Conservation (phyloP, 306 rosid genomes). For the Medicago arabica region DNA sequence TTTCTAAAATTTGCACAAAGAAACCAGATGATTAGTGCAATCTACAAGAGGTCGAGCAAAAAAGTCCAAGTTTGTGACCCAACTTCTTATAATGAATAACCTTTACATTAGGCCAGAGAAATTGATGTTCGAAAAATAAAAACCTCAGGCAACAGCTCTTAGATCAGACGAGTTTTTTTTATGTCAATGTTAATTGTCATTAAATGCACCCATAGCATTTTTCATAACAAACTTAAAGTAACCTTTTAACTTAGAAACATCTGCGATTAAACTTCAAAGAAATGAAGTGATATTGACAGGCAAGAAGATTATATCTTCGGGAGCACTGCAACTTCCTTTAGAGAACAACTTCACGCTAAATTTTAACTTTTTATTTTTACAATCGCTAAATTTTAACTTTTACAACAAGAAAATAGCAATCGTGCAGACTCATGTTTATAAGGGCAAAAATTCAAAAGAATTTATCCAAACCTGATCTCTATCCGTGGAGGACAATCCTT, state of each 20-base stretch:
- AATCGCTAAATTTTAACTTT: neutral
- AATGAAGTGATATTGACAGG: constrained; percentile 8
- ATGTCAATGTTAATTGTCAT: neutral
- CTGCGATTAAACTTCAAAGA: constrained; percentile 12
- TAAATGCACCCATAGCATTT: neutral
- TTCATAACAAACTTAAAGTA: neutral
- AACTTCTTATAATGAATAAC: constrained; percentile 5
- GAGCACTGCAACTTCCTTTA: constrained; percentile 5
- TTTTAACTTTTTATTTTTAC: neutral
- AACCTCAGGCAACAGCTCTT: constrained; percentile 21
- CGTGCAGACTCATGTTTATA: neutral
- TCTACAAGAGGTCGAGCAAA: neutral
- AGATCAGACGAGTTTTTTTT: constrained; percentile 5
- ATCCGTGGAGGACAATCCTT: constrained; percentile 38
- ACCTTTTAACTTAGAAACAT: neutral
- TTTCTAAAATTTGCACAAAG: constrained; percentile 4
- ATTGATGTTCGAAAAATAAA: constrained; percentile 17
- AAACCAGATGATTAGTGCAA: constrained; percentile 4
- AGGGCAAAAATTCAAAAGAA: constrained; percentile 13
- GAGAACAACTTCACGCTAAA: neutral
- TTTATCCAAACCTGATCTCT: constrained; percentile 63
- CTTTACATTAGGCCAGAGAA: constrained; percentile 9
- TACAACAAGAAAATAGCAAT: constrained; percentile 15
- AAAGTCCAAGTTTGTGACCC: neutral
- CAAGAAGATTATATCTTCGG: constrained; percentile 23